Percentiles rank a stretch among this genome's conserved stretches.
These are phyloP conservation scores for Termitomyces bulborhizus DNA, from an alignment of 768 basidiomycete genomes.

Conservation along the genomic window DNA sequence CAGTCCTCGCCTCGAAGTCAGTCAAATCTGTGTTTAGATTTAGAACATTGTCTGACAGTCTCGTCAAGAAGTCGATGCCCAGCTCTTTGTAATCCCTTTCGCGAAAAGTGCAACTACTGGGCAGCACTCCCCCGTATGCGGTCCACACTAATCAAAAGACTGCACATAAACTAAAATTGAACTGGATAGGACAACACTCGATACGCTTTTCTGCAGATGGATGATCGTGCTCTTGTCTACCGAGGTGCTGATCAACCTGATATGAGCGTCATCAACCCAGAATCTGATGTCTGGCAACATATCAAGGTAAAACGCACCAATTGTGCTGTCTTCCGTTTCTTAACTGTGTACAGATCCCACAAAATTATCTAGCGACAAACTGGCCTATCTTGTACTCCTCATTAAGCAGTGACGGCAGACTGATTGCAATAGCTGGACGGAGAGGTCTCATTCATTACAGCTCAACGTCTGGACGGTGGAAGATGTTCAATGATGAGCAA, in stretches of 20 bases:
- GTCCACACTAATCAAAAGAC: neutral
- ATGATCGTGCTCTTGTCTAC: slow-evolving; percentile 90
- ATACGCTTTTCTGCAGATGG: slow-evolving; percentile 93
- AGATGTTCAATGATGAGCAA: slow-evolving; percentile 69
- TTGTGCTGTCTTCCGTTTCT: neutral
- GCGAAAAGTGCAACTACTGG: slow-evolving; percentile 92
- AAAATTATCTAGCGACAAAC: slow-evolving; percentile 80
- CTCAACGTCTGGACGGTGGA: slow-evolving; percentile 92
- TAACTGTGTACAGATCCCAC: slow-evolving; percentile 64
- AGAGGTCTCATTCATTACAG: slow-evolving; percentile 92
- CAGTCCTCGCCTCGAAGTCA: slow-evolving; percentile 45
- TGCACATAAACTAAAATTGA: neutral
- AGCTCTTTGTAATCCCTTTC: slow-evolving; percentile 84
- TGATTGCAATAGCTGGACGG: slow-evolving; percentile 90
- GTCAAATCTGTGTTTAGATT: slow-evolving; percentile 8
- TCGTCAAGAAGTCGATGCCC: slow-evolving; percentile 50
- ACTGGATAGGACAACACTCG: slow-evolving; percentile 79
- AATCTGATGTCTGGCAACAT: slow-evolving; percentile 97
- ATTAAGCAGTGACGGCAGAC: slow-evolving; percentile 82
- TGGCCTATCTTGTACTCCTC: slow-evolving; percentile 95
- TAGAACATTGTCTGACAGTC: slow-evolving; percentile 1
- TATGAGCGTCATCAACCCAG: slow-evolving; percentile 96
- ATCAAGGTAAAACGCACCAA: slow-evolving; percentile 56
- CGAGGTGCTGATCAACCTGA: slow-evolving; percentile 97
- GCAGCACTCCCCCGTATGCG: slow-evolving; percentile 82